These are phyloP conservation scores for Diatrype stigma DNA, from an alignment of 2,329 filamentous ascomycete genomes.

Conservation along the genomic window DNA sequence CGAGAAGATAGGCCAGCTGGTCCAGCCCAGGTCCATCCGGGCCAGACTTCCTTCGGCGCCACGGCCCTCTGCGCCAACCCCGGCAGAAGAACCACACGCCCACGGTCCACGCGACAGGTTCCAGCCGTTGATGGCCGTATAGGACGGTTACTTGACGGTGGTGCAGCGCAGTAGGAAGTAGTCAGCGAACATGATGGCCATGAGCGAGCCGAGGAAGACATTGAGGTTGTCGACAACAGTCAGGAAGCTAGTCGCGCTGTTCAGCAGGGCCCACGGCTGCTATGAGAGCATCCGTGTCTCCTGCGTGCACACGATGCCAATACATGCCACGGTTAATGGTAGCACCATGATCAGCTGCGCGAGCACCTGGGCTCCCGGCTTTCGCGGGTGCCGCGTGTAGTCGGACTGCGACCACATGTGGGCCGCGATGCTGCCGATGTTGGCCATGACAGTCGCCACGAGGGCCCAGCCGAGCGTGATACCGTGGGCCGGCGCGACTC, in stretches of 20 bases:
- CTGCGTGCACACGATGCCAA: slow-evolving; percentile 25
- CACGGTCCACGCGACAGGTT: slow-evolving; percentile 9
- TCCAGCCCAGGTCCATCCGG: slow-evolving; percentile 25
- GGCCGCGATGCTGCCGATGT: slow-evolving; percentile 25
- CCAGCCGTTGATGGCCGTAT: slow-evolving; percentile 5
- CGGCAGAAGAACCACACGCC: slow-evolving; percentile 19
- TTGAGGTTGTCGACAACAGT: slow-evolving; percentile 32
- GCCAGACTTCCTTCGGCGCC: slow-evolving; percentile 8
- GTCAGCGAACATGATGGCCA: slow-evolving; percentile 30
- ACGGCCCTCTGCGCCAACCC: slow-evolving; percentile 18
- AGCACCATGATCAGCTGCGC: slow-evolving; percentile 25
- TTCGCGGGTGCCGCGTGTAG: slow-evolving; percentile 26
- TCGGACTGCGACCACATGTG: slow-evolving; percentile 27
- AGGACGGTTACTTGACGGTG: slow-evolving; percentile 30
- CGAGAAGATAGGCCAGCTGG: slow-evolving; percentile 22
- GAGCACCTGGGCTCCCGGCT: slow-evolving; percentile 23
- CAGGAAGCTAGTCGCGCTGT: slow-evolving; percentile 19
- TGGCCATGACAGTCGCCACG: slow-evolving; percentile 23
- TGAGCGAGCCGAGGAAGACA: slow-evolving; percentile 30
- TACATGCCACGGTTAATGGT: slow-evolving; percentile 20
- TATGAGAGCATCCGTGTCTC: slow-evolving; percentile 21
- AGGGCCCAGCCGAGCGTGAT: slow-evolving; percentile 21
- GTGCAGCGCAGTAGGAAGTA: slow-evolving; percentile 29
- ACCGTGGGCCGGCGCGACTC: slow-evolving; percentile 15
- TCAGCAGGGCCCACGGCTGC: slow-evolving; percentile 25